Evolutionary conservation across 108 stramenopile species (phyloP).

Genomic region (Cylindrotheca closterium): DNA sequence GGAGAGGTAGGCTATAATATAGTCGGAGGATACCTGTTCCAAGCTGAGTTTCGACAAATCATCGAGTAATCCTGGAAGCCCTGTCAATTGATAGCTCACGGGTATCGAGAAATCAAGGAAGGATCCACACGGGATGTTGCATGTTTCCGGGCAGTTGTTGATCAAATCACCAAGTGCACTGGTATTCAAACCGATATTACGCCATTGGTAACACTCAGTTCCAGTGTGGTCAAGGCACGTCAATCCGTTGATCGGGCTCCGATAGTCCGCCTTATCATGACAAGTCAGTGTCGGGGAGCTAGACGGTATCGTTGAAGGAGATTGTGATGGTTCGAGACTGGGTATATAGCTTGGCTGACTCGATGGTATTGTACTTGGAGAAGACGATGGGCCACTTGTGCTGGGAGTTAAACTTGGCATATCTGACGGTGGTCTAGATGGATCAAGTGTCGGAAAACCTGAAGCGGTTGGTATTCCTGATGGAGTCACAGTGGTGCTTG

Average conservation of each 20-base stretch:
- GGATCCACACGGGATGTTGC: conserved; percentile 38
- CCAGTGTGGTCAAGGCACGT: conserved; percentile 30
- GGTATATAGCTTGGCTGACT: not conserved
- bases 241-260: conserved; percentile 41
- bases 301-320: conserved; percentile 15
- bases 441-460: conserved; percentile 15
- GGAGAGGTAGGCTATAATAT: conserved; percentile 1
- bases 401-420: conserved; percentile 2
- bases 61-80: conserved; percentile 22
- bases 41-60: conserved; percentile 2
- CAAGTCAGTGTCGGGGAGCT: conserved; percentile 26
- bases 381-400: not conserved
- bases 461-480: not conserved
- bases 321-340: not conserved
- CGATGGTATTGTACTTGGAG: conserved; percentile 3
- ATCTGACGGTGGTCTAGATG: conserved; percentile 3
- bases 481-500: not conserved
- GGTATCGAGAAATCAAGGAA: conserved; percentile 19
- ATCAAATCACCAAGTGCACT: conserved; percentile 25
- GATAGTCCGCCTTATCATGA: conserved; percentile 36
- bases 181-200: conserved; percentile 21
- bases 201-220: conserved; percentile 42
- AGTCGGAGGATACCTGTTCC: conserved; percentile 4
- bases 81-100: conserved; percentile 9
- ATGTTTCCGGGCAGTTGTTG: conserved; percentile 39